These are phyloP conservation scores for Hsuehochloa calcarea DNA, from an alignment of 176 grass and related monocot genomes.

Conservation along the genomic window DNA sequence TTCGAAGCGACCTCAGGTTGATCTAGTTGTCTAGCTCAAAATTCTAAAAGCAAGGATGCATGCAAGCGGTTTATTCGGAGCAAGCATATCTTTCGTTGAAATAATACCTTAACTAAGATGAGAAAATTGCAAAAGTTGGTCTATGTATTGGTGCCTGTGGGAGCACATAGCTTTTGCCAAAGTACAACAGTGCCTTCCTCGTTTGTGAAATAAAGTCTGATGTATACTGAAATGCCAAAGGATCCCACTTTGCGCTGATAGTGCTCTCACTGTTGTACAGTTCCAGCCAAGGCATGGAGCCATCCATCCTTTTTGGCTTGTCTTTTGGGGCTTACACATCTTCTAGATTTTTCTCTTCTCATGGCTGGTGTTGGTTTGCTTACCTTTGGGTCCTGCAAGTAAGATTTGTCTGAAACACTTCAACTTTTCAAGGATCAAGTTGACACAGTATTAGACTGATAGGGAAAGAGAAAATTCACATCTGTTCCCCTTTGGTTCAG, in stretches of 20 bases:
- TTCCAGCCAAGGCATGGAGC: slow-evolving; percentile 13
- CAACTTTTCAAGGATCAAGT: background rate
- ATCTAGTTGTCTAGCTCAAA: background rate
- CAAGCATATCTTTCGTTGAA: background rate
- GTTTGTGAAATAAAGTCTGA: slow-evolving; percentile 38
- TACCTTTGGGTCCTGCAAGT: background rate
- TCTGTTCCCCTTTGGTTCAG: background rate
- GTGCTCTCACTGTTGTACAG: slow-evolving; percentile 36
- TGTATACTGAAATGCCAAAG: slow-evolving; percentile 25
- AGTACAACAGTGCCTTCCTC: slow-evolving; percentile 26
- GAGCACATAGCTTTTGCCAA: slow-evolving; percentile 15
- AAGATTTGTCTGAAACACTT: background rate
- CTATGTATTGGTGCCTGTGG: slow-evolving; percentile 10
- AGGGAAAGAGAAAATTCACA: background rate
- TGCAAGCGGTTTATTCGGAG: background rate
- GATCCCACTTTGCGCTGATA: slow-evolving; percentile 41
- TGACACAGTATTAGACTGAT: background rate
- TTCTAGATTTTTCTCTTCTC: slow-evolving; percentile 33
- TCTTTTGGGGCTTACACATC: background rate
- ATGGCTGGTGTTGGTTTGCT: background rate
- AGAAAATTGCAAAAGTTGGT: slow-evolving; percentile 18
- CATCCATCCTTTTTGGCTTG: background rate
- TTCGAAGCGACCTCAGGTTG: background rate
- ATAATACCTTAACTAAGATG: background rate
- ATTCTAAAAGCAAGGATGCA: background rate